Conservation (phyloP, 140 eudicot species). For the Oenanthe javanica region DNA sequence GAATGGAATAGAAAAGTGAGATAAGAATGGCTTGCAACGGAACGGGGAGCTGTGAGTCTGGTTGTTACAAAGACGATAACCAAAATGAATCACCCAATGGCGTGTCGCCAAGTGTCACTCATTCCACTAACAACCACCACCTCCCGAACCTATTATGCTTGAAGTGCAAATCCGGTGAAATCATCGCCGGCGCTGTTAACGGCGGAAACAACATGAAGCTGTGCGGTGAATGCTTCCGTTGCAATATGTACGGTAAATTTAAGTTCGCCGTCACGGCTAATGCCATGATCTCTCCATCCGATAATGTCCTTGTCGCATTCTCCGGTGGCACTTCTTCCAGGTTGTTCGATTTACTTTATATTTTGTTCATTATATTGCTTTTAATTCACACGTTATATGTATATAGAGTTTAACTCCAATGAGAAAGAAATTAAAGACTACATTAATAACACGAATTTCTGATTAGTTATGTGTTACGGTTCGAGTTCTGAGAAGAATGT, state of each 20-base stretch:
- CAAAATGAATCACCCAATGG: conserved; percentile 8
- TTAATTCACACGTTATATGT: not conserved
- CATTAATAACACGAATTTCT: not conserved
- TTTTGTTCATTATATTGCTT: not conserved
- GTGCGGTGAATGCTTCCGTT: conserved; percentile 71
- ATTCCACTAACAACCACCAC: conserved; percentile 5
- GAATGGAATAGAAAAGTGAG: not conserved
- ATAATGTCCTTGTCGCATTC: conserved; percentile 87
- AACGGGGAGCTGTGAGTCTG: conserved; percentile 48
- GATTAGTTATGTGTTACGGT: not conserved
- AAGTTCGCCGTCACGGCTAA: conserved; percentile 75
- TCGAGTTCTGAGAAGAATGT: not conserved
- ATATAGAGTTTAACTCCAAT: not conserved
- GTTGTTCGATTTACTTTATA: conserved; percentile 10
- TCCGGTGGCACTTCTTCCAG: conserved; percentile 90
- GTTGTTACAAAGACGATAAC: conserved; percentile 46
- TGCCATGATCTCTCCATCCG: conserved; percentile 81
- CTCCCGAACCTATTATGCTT: conserved; percentile 38
- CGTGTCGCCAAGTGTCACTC: conserved; percentile 8
- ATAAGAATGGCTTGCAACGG: conserved; percentile 62
- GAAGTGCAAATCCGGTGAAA: conserved; percentile 65
- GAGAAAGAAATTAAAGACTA: not conserved
- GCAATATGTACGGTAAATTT: conserved; percentile 79
- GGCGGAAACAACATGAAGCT: conserved; percentile 55
- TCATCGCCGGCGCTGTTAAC: conserved; percentile 26